Conservation (phyloP, 2,329 filamentous ascomycete species). For the Alternaria novae-zelandiae region DNA sequence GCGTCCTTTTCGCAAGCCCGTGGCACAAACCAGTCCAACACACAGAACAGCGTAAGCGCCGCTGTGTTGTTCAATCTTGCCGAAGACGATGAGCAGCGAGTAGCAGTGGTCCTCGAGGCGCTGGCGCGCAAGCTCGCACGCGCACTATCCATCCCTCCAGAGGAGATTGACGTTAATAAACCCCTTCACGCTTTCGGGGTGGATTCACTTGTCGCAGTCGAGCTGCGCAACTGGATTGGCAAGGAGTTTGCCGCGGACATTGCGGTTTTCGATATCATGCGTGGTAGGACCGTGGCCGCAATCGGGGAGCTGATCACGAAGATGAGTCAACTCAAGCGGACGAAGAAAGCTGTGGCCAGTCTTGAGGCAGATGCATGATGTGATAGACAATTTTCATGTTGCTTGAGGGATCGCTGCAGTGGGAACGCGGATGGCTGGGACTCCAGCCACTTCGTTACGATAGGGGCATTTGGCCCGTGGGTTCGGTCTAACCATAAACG, state of each 20-base stretch:
- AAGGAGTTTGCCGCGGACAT: conserved; percentile 56
- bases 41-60: background rate
- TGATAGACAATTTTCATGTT: background rate
- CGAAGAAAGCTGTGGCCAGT: background rate
- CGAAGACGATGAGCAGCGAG: background rate
- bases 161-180: conserved; percentile 32
- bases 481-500: background rate
- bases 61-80: background rate
- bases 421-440: background rate
- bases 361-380: background rate
- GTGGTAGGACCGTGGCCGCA: background rate
- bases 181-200: conserved; percentile 31
- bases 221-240: conserved; percentile 41
- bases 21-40: background rate
- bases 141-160: conserved; percentile 27
- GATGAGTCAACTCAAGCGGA: background rate
- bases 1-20: background rate
- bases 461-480: background rate
- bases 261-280: conserved; percentile 39
- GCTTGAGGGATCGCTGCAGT: background rate
- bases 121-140: background rate
- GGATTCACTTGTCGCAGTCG: conserved; percentile 40
- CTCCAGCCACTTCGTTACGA: background rate
- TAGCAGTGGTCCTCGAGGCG: background rate
- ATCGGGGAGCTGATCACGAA: background rate